Evolutionary conservation across 768 basidiomycete species (phyloP).

Genomic region (Porphyrellus cyaneotinctus): DNA sequence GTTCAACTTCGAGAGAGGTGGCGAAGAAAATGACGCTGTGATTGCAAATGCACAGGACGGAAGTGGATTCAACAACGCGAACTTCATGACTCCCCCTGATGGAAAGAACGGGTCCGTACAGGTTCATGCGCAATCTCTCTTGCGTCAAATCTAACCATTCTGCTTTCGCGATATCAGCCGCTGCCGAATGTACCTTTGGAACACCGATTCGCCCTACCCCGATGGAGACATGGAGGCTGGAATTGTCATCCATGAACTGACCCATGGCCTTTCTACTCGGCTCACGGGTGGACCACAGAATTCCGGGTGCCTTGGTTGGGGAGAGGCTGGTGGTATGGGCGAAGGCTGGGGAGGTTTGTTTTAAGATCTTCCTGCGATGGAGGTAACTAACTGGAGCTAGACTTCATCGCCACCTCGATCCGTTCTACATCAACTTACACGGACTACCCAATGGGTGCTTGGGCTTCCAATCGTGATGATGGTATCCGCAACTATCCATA

Average conservation of each 20-base stretch:
- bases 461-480: slow-evolving; percentile 74
- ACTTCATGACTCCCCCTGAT: slow-evolving; percentile 85
- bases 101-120: slow-evolving; percentile 64
- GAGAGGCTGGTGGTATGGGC: slow-evolving; percentile 96
- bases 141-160: background rate
- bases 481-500: slow-evolving; percentile 92
- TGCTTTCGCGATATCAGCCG: slow-evolving; percentile 32
- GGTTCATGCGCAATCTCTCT: background rate
- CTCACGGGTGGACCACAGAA: slow-evolving; percentile 91
- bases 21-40: slow-evolving; percentile 82
- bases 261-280: slow-evolving; percentile 90
- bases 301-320: slow-evolving; percentile 93
- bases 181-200: slow-evolving; percentile 98
- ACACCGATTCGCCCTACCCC: slow-evolving; percentile 82
- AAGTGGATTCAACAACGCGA: slow-evolving; percentile 87
- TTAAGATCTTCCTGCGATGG: background rate
- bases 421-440: slow-evolving; percentile 68
- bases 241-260: slow-evolving; percentile 89
- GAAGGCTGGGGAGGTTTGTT: slow-evolving; percentile 86
- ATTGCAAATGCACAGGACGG: slow-evolving; percentile 96
- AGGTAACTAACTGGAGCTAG: slow-evolving; percentile 27
- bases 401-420: slow-evolving; percentile 85
- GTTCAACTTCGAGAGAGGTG: slow-evolving; percentile 91
- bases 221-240: slow-evolving; percentile 97
- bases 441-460: slow-evolving; percentile 90